A percentile compares a stretch with the other conserved stretches of the same genome.
Evolutionary conservation across 345 rosid species (phyloP).

Genomic region (Hypericum androsaemum): DNA sequence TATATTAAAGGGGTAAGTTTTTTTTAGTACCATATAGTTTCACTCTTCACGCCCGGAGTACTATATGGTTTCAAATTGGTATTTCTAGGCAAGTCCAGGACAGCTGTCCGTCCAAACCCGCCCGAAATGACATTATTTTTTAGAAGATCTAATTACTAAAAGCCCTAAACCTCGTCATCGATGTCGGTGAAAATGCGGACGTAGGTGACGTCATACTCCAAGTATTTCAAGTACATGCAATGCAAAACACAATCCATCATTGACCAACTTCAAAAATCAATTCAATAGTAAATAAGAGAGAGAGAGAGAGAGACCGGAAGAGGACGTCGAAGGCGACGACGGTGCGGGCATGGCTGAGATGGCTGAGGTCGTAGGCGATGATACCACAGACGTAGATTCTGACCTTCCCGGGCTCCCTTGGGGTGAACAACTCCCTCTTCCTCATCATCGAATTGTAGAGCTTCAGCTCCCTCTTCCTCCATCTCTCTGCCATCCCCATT

Average conservation of each 20-base stretch:
- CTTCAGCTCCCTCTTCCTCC: no score
- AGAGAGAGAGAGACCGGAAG: slow-evolving; percentile 36
- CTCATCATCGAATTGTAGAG: slow-evolving; percentile 66
- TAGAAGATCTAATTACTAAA: no score
- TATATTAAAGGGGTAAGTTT: no score
- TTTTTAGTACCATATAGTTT: no score
- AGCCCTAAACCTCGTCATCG: slow-evolving; percentile 66
- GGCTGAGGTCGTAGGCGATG: slow-evolving; percentile 82
- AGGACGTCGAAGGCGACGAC: slow-evolving; percentile 74
- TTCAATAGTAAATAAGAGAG: background rate
- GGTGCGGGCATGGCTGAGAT: slow-evolving; percentile 83
- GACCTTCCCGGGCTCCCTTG: slow-evolving; percentile 46
- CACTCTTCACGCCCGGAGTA: no score
- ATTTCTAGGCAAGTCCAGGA: no score
- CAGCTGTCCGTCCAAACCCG: no score
- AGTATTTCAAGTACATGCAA: slow-evolving; percentile 56
- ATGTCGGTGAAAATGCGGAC: slow-evolving; percentile 86
- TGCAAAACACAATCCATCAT: slow-evolving; percentile 23
- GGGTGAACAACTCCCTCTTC: slow-evolving; percentile 45
- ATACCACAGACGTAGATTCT: slow-evolving; percentile 85
- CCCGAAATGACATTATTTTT: no score
- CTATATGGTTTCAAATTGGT: no score
- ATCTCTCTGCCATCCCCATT: slow-evolving; percentile 16
- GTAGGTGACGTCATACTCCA: slow-evolving; percentile 65
- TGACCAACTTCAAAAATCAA: no score